phyloP scores from a whole-genome alignment of 2,329 filamentous ascomycete species.

The Sclerotinia subarctica region DNA sequence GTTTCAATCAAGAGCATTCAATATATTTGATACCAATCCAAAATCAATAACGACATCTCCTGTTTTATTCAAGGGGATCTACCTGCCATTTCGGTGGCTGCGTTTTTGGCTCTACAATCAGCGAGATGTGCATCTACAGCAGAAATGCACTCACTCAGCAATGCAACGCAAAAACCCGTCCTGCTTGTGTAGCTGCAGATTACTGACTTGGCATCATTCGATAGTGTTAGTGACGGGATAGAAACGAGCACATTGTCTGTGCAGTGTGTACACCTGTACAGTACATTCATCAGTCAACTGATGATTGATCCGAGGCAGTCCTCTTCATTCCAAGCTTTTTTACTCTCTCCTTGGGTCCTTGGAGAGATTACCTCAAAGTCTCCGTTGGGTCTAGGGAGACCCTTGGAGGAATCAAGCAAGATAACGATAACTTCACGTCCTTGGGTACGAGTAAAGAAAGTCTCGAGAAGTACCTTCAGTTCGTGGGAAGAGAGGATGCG shows the following conservation, averaged over 20 bases:
- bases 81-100: neutral
- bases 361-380: neutral
- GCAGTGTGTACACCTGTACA: neutral
- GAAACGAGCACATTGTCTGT: neutral
- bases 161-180: neutral
- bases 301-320: neutral
- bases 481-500: neutral
- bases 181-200: neutral
- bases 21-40: neutral
- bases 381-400: neutral
- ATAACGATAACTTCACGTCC: neutral
- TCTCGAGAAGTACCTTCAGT: neutral
- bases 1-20: neutral
- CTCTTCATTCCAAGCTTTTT: neutral
- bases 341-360: neutral
- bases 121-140: neutral
- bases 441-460: neutral
- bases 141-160: neutral
- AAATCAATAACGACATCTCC: neutral
- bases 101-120: neutral
- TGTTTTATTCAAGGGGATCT: neutral
- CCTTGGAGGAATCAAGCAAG: neutral
- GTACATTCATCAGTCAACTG: neutral
- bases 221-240: neutral
- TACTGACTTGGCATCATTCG: neutral